phyloP scores from a whole-genome alignment of 345 rosid genomes.

The Gynandropsis gynandra region DNA sequence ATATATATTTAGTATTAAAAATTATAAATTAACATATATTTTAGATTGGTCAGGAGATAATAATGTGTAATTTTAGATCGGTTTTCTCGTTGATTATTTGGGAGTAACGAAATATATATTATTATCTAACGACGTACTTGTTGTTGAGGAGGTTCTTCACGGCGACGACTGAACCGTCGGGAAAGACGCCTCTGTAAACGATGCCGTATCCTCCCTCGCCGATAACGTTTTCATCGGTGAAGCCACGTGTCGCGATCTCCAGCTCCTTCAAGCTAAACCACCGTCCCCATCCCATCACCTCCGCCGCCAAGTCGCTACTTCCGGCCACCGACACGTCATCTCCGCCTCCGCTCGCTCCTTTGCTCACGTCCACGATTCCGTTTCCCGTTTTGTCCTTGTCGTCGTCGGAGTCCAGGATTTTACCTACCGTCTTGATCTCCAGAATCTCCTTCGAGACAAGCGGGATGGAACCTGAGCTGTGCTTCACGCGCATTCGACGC shows the following conservation, averaged over 20 bases:
- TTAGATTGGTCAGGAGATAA: no score
- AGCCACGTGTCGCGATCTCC: conserved; percentile 75
- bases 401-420: conserved; percentile 11
- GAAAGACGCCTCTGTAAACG: conserved; percentile 67
- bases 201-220: conserved; percentile 98
- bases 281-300: conserved; percentile 77
- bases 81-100: no score
- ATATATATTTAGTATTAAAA: no score
- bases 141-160: conserved; percentile 86
- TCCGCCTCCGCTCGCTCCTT: conserved; percentile 30
- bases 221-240: conserved; percentile 66
- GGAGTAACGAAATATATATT: no score
- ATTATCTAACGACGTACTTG: conserved; percentile 67
- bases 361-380: conserved; percentile 21
- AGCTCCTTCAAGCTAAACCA: conserved; percentile 86
- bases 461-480: conserved; percentile 69
- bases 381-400: conserved; percentile 28
- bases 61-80: no score
- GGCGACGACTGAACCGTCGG: conserved; percentile 75
- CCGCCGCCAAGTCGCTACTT: conserved; percentile 46
- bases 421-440: conserved; percentile 55
- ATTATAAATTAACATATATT: no score
- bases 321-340: conserved; percentile 35
- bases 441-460: conserved; percentile 61
- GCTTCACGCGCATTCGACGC: conserved; percentile 50